Percentiles rank a stretch among this genome's conserved stretches.
Evolutionary conservation across 768 basidiomycete genomes (phyloP).

Genomic region (Wakefieldia striispora): DNA sequence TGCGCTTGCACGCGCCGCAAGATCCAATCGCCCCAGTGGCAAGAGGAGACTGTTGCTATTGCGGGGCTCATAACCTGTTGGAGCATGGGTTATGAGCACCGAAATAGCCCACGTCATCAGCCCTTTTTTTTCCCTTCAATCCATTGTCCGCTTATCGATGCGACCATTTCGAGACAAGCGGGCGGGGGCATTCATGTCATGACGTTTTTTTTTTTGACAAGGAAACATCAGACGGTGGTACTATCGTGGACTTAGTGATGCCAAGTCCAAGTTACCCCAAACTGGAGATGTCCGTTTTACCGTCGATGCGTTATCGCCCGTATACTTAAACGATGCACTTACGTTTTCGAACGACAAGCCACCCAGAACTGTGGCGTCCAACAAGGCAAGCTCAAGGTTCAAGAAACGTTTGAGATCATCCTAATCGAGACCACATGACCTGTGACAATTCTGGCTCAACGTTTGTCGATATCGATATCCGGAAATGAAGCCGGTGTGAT

Average conservation of each 20-base stretch:
- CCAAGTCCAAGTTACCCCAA: background rate
- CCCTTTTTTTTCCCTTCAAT: constrained; percentile 1
- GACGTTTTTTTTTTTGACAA: too few species aligned
- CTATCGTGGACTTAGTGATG: too few species aligned
- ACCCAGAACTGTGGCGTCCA: constrained; percentile 2
- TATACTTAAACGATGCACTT: constrained; percentile 7
- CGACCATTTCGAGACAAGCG: background rate
- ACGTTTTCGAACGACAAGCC: constrained; percentile 6
- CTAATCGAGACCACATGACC: background rate
- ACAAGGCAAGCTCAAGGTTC: background rate
- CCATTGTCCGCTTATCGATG: background rate
- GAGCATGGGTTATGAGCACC: constrained; percentile 8
- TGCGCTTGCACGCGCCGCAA: background rate
- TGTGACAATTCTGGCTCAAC: constrained; percentile 2
- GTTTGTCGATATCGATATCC: constrained; percentile 7
- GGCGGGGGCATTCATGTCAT: background rate
- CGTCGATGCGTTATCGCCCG: background rate
- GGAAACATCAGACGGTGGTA: too few species aligned
- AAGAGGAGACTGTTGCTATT: constrained; percentile 5
- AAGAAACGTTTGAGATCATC: too few species aligned
- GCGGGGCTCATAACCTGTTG: constrained; percentile 28
- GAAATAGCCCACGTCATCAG: constrained; percentile 15
- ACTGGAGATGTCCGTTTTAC: background rate
- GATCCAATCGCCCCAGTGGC: constrained; percentile 15
- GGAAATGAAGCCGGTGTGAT: constrained; percentile 23